Evolutionary conservation across 495 filamentous ascomycete species (phyloP).

Genomic region (Trichoderma orchidacearum): DNA sequence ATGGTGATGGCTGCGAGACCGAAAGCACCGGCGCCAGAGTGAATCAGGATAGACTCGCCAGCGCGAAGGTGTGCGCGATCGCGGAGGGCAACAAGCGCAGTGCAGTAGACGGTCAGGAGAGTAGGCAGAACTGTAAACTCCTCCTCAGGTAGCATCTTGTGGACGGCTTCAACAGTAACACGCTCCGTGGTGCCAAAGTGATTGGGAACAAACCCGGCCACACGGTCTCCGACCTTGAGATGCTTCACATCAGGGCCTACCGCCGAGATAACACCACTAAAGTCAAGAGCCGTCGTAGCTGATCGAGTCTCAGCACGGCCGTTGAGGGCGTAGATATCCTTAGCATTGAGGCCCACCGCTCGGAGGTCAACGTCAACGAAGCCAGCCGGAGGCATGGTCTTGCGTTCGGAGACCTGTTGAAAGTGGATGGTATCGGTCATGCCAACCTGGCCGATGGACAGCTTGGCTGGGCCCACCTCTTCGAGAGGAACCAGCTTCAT

Average conservation of each 20-base stretch:
- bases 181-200: constrained; percentile 20
- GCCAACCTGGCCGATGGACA: constrained; percentile 15
- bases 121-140: constrained; percentile 13
- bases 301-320: constrained; percentile 6
- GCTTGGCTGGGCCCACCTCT: constrained; percentile 3
- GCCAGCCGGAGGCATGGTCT: constrained; percentile 14
- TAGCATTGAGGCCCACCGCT: constrained; percentile 19
- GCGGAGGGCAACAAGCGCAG: constrained; percentile 35
- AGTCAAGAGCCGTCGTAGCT: constrained; percentile 18
- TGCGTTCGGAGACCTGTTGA: constrained; percentile 15
- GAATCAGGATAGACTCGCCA: constrained; percentile 43
- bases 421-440: constrained; percentile 36
- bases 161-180: neutral
- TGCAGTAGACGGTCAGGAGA: constrained; percentile 31
- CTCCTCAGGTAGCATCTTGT: constrained; percentile 13
- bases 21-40: constrained; percentile 34
- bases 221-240: constrained; percentile 29
- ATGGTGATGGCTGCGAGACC: constrained; percentile 39
- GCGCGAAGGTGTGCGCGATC: constrained; percentile 19
- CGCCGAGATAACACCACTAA: constrained; percentile 21
- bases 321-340: constrained; percentile 10
- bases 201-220: constrained; percentile 33
- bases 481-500: constrained; percentile 3
- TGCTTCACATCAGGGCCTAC: constrained; percentile 15
- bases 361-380: constrained; percentile 35